Evolutionary conservation across 257 asterid genomes (phyloP), one percentile per base, ranked within the genome.

Genomic region (Sherardia arvensis): DNA sequence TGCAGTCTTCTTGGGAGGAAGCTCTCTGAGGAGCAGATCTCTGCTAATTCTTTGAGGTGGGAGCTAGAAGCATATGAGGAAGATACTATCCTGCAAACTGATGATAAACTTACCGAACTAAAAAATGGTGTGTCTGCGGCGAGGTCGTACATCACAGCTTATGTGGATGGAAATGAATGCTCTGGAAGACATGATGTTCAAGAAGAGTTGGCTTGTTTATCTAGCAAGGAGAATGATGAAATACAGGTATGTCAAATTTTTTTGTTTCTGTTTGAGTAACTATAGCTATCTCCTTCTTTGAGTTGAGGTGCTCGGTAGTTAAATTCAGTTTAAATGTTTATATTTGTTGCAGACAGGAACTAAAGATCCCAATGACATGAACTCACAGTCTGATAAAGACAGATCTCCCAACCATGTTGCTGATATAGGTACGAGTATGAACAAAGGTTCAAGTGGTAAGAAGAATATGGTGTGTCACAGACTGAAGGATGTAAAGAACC

Each of bases 331-430:
- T 58, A 26, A 59, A 62, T 33, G 36, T 40, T 40, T 62, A 22
- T 74, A 59, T 57, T 81, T 81, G 83, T 73, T 80, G 87, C 98
- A 88, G 98, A 69, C 85, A 83, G 85, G 79, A 59, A 33, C 76
- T 74, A 69, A 59, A 57, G 81, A 73, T 65, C 36, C 65, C 51
- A 66, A 62, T 49, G 75, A 69, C 71, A 71, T 73, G 67, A 72
- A 59, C 47, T 66, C 66, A 3, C 40, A 59, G 51, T 65, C 34
- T 64, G 32, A 38, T 49, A 61, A 63, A 49, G 76, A 62, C 30
- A 71, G 69, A 60, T 33, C 56, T 22, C 59, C 66, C 26, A 56
- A 60, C 36, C 53, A 9, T 65, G 49, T 61, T 61, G 48, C 65
- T 45, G 67, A 63, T 22, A 6, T 15, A 55, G 72, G 61, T 29